Conservation (phyloP, 106 monocot species). For the Allium sativum region DNA sequence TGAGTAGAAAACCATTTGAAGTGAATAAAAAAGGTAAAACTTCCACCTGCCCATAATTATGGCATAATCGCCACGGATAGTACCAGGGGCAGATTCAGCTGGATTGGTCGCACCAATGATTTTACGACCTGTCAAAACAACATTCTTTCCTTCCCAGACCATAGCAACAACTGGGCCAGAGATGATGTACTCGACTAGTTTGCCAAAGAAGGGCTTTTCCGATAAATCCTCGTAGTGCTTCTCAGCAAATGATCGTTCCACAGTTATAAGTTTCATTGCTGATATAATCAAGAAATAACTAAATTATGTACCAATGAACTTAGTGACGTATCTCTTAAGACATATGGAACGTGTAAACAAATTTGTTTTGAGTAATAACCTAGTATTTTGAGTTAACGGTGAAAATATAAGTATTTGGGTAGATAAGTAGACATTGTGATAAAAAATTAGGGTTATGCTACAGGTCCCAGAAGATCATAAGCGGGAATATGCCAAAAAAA, state of each 20-base stretch:
- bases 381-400: too few relatives aligned
- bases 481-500: too few relatives aligned
- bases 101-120: constrained; percentile 92
- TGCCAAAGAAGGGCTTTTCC: constrained; percentile 77
- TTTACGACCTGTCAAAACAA: constrained; percentile 76
- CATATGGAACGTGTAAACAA: too few relatives aligned
- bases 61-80: constrained; percentile 85
- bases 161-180: constrained; percentile 96
- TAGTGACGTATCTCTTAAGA: too few relatives aligned
- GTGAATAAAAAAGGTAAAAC: constrained; percentile 1
- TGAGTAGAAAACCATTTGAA: not conserved
- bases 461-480: too few relatives aligned
- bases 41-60: constrained; percentile 72
- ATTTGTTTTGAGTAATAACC: too few relatives aligned
- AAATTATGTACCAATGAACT: too few relatives aligned
- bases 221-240: constrained; percentile 89
- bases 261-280: constrained; percentile 76
- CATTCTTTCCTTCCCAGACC: constrained; percentile 91
- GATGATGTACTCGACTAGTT: constrained; percentile 85
- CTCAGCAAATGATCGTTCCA: constrained; percentile 79
- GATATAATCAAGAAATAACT: constrained; percentile 2
- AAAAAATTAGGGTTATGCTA: too few relatives aligned
- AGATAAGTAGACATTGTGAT: too few relatives aligned
- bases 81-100: constrained; percentile 64
- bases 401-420: too few relatives aligned